Evolutionary conservation across 495 filamentous ascomycete genomes (phyloP).

Genomic region (Diplogelasinospora grovesii): DNA sequence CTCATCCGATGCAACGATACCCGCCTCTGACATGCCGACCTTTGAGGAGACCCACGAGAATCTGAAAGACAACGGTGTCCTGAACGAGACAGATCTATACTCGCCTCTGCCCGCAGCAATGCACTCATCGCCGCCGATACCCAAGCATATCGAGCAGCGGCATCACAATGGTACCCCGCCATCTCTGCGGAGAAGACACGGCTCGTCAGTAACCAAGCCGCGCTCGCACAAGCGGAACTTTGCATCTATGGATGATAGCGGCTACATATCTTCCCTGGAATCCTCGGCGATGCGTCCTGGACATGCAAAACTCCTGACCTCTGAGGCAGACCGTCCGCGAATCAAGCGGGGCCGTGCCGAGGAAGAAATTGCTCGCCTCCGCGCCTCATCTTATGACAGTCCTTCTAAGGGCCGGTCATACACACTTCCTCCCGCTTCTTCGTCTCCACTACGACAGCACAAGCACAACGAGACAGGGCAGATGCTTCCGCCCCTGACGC

Average conservation of each 20-base stretch:
- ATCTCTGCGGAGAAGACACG: constrained; percentile 51
- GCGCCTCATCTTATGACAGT: constrained; percentile 88
- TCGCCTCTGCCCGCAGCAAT: constrained; percentile 49
- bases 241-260: constrained; percentile 80
- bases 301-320: constrained; percentile 56
- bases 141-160: constrained; percentile 52
- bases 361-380: constrained; percentile 90
- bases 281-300: constrained; percentile 78
- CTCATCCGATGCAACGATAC: constrained; percentile 93
- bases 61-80: constrained; percentile 40
- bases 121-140: constrained; percentile 85
- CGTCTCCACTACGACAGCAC: constrained; percentile 53
- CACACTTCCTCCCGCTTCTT: constrained; percentile 41
- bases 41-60: constrained; percentile 55
- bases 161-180: constrained; percentile 71
- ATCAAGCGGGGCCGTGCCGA: constrained; percentile 85
- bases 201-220: constrained; percentile 49
- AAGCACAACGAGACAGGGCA: constrained; percentile 43
- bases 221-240: constrained; percentile 66
- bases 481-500: constrained; percentile 77
- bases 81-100: constrained; percentile 52
- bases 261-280: constrained; percentile 96
- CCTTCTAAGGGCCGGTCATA: constrained; percentile 60
- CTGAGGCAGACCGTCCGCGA: constrained; percentile 67
- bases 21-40: constrained; percentile 66